These are phyloP conservation scores for Claviceps maximensis DNA, from an alignment of 2,329 filamentous ascomycete species.

Conservation along the genomic window DNA sequence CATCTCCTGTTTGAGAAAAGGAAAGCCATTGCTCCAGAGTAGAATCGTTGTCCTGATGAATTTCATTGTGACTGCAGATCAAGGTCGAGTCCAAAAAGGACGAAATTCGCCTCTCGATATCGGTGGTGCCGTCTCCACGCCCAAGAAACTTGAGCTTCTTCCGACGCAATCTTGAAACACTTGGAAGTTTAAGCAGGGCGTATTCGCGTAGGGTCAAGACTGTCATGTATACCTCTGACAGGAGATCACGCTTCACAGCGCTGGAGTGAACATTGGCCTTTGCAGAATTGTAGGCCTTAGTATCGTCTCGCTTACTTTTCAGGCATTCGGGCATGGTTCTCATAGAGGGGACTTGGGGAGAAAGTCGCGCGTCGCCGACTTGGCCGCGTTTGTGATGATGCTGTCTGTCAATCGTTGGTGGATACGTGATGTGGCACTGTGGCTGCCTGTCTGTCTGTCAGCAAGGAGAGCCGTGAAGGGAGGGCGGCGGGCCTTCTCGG, in stretches of 20 bases:
- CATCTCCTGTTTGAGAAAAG: slow-evolving; percentile 50
- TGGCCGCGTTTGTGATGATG: background rate
- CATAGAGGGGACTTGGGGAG: background rate
- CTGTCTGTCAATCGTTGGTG: no score
- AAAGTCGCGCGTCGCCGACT: background rate
- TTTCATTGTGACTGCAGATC: slow-evolving; percentile 38
- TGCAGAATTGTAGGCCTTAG: slow-evolving; percentile 6
- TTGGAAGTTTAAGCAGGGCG: slow-evolving; percentile 51
- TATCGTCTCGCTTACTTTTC: slow-evolving; percentile 16
- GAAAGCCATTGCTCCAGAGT: slow-evolving; percentile 42
- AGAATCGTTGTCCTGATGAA: slow-evolving; percentile 16
- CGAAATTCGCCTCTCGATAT: slow-evolving; percentile 31
- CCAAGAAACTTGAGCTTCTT: slow-evolving; percentile 41
- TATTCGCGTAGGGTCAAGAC: slow-evolving; percentile 59
- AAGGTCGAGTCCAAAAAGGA: slow-evolving; percentile 56
- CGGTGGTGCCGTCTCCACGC: slow-evolving; percentile 12
- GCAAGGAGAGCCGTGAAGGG: no score
- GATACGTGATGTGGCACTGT: background rate
- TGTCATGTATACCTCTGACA: slow-evolving; percentile 53
- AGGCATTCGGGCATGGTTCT: slow-evolving; percentile 13
- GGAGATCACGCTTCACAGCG: slow-evolving; percentile 42
- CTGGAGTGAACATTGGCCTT: slow-evolving; percentile 3
- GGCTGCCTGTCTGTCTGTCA: background rate
- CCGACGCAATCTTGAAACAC: slow-evolving; percentile 48
- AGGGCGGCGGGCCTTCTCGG: no score